Percentiles rank a stretch among this genome's conserved stretches.
These are phyloP conservation scores for Mesembryanthemum crystallinum DNA, from an alignment of 148 eudicot genomes.

Conservation along the genomic window DNA sequence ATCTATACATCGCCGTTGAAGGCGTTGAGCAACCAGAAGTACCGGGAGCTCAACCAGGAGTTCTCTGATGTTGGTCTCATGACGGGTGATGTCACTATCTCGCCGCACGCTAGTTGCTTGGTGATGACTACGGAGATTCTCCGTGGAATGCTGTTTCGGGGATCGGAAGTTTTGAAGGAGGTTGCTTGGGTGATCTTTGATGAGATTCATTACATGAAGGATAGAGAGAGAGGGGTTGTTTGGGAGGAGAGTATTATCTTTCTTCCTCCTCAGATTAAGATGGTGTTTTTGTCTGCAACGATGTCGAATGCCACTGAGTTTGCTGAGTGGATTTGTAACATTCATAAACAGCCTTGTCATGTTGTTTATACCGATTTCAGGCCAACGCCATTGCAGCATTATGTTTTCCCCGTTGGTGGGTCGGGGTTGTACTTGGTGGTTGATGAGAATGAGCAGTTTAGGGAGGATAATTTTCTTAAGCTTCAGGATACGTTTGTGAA, in stretches of 20 bases:
- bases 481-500: slow-evolving; percentile 79
- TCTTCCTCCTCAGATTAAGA: slow-evolving; percentile 86
- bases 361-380: slow-evolving; percentile 98
- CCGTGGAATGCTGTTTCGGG: slow-evolving; percentile 91
- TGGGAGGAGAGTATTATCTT: slow-evolving; percentile 98
- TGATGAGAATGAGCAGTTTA: slow-evolving; percentile 94
- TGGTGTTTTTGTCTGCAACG: slow-evolving; percentile 93
- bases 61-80: slow-evolving; percentile 87
- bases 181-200: slow-evolving; percentile 98
- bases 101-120: slow-evolving; percentile 87
- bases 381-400: slow-evolving; percentile 96
- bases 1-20: slow-evolving; percentile 89
- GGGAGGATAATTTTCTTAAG: slow-evolving; percentile 83
- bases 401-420: slow-evolving; percentile 90
- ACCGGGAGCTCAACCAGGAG: slow-evolving; percentile 77
- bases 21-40: slow-evolving; percentile 92
- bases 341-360: slow-evolving; percentile 97
- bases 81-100: slow-evolving; percentile 93
- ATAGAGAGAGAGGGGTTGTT: slow-evolving; percentile 94
- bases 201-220: slow-evolving; percentile 98
- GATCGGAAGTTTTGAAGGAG: slow-evolving; percentile 87
- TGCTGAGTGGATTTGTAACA: slow-evolving; percentile 96
- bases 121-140: slow-evolving; percentile 98
- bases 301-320: slow-evolving; percentile 98
- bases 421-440: slow-evolving; percentile 91